Evolutionary conservation across 306 rosid species (phyloP).

Genomic region (Heteromeles arbutifolia): DNA sequence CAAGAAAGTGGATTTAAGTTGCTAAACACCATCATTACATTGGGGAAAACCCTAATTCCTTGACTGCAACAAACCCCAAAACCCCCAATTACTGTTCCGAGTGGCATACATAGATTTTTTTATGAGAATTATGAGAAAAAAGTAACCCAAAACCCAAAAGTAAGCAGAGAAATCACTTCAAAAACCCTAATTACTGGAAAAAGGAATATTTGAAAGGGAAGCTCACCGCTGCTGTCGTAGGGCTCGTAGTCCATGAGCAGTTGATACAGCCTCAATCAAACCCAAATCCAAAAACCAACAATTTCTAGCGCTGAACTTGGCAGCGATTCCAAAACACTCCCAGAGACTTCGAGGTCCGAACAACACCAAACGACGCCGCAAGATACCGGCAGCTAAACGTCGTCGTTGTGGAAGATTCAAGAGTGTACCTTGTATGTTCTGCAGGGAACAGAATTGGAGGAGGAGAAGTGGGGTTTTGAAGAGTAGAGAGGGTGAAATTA

Average conservation of each 20-base stretch:
- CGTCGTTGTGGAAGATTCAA: background rate
- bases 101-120: background rate
- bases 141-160: conserved; percentile 22
- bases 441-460: background rate
- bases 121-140: conserved; percentile 4
- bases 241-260: conserved; percentile 97
- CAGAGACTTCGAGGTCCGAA: background rate
- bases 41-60: background rate
- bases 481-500: background rate
- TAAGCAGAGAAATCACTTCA: conserved; percentile 2
- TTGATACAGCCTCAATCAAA: conserved; percentile 11
- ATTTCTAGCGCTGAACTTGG: background rate
- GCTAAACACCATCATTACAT: background rate
- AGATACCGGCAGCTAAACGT: background rate
- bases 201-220: conserved; percentile 9
- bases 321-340: background rate
- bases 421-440: background rate
- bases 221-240: conserved; percentile 89
- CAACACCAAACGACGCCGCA: background rate
- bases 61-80: background rate
- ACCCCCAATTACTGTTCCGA: background rate
- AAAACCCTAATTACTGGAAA: conserved; percentile 13
- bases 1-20: background rate
- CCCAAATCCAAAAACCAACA: background rate
- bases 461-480: background rate